Evolutionary conservation across 2,329 filamentous ascomycete genomes (phyloP).

Genomic region (Aspergillus sp.): DNA sequence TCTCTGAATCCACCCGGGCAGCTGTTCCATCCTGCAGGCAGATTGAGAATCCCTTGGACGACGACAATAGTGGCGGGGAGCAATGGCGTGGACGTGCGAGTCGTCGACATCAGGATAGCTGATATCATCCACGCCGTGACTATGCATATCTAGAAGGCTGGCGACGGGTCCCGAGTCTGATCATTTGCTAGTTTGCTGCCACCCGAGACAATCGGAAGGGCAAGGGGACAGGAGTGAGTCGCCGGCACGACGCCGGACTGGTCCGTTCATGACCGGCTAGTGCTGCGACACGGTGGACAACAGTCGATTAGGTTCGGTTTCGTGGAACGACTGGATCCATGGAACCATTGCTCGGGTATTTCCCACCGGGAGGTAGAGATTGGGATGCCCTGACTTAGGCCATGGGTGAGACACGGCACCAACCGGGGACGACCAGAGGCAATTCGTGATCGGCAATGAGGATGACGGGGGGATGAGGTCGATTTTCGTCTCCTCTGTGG

Average conservation of each 20-base stretch:
- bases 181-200: conserved; percentile 2
- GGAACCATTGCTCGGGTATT: conserved; percentile 17
- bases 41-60: conserved; percentile 3
- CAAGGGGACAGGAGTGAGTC: conserved; percentile 3
- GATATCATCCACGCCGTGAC: conserved; percentile 11
- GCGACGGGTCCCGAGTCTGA: not conserved
- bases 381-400: conserved; percentile 8
- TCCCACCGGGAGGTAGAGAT: conserved; percentile 14
- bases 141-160: not conserved
- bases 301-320: conserved; percentile 17
- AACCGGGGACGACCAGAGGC: too few species aligned
- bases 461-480: not conserved
- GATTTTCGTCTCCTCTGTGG: not conserved
- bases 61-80: not conserved
- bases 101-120: conserved; percentile 6
- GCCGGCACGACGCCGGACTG: conserved; percentile 1
- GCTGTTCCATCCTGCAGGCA: not conserved
- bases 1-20: not conserved
- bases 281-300: conserved; percentile 8
- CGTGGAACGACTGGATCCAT: conserved; percentile 19
- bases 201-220: conserved; percentile 6
- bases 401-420: not conserved
- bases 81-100: too few species aligned
- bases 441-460: not conserved
- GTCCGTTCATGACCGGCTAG: conserved; percentile 3